phyloP scores from a whole-genome alignment of 345 rosid species.

The Rhodamnia argentea region DNA sequence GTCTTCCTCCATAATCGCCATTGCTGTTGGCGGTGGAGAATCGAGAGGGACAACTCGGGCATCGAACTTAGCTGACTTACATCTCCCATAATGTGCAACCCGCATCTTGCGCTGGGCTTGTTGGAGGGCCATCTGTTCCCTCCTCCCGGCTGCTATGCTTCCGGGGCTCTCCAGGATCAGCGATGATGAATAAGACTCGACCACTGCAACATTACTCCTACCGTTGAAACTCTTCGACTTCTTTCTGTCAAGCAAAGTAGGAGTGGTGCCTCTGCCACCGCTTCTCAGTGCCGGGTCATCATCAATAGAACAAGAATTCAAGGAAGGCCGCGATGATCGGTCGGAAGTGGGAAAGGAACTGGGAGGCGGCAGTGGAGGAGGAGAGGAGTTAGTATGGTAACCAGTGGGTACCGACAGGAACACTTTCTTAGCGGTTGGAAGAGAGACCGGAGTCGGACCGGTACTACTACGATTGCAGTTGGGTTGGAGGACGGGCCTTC shows the following conservation, averaged over 20 bases:
- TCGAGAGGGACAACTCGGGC: conserved; percentile 14
- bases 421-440: conserved; percentile 11
- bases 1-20: conserved; percentile 5
- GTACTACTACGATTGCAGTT: conserved; percentile 34
- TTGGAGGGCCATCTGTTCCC: conserved; percentile 51
- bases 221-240: conserved; percentile 51
- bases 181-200: conserved; percentile 8
- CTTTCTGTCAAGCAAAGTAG: conserved; percentile 3
- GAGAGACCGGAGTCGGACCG: conserved; percentile 3
- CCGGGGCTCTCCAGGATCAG: conserved; percentile 33
- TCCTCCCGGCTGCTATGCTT: conserved; percentile 55
- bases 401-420: conserved; percentile 7
- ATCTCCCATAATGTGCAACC: conserved; percentile 59
- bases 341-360: not conserved
- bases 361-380: not conserved
- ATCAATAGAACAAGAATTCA: not conserved
- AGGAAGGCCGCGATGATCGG: not conserved
- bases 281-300: not conserved
- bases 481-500: conserved; percentile 56
- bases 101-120: conserved; percentile 52
- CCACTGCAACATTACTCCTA: conserved; percentile 6
- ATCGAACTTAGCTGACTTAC: conserved; percentile 46
- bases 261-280: conserved; percentile 7
- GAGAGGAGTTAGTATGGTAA: conserved; percentile 1
- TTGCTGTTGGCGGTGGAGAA: not conserved